phyloP scores from a whole-genome alignment of 768 basidiomycete species.

The Termitomyces sp. region DNA sequence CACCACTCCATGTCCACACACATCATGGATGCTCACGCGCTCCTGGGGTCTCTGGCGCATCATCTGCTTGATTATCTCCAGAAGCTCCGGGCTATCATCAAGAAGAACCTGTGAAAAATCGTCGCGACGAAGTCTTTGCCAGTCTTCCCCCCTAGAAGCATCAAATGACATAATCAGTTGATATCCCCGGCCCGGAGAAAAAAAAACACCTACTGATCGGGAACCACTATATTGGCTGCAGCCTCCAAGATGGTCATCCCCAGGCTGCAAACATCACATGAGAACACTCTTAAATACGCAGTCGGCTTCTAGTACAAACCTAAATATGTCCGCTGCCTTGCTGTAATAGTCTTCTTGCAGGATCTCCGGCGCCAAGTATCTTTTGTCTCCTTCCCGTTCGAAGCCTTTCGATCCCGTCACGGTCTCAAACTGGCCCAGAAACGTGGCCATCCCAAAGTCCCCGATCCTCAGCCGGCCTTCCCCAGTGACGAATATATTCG shows the following conservation, averaged over 20 bases:
- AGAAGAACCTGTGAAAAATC: conserved; percentile 87
- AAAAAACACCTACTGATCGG: conserved; percentile 77
- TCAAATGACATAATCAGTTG: conserved; percentile 26
- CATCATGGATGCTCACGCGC: conserved; percentile 54
- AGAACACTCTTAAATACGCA: conserved; percentile 28
- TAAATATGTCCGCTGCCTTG: conserved; percentile 95
- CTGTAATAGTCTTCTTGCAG: conserved; percentile 82
- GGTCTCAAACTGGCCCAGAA: conserved; percentile 45
- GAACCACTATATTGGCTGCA: conserved; percentile 93
- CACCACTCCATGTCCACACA: conserved; percentile 64
- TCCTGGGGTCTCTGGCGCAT: conserved; percentile 67
- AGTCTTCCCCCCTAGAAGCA: conserved; percentile 74
- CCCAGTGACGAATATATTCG: conserved; percentile 89
- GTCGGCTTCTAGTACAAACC: conserved; percentile 51
- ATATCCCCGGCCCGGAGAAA: conserved; percentile 18
- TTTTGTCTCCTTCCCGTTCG: conserved; percentile 95
- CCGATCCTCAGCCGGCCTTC: conserved; percentile 93
- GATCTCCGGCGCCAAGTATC: conserved; percentile 96
- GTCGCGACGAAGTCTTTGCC: conserved; percentile 90
- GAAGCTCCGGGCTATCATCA: conserved; percentile 60
- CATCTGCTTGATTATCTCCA: conserved; percentile 68
- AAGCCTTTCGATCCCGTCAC: conserved; percentile 45
- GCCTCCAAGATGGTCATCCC: conserved; percentile 96
- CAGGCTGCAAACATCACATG: conserved; percentile 58
- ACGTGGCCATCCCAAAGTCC: conserved; percentile 97